These are phyloP conservation scores for Aspergillus quadricinctus DNA, from an alignment of 2,329 filamentous ascomycete genomes.

Conservation along the genomic window DNA sequence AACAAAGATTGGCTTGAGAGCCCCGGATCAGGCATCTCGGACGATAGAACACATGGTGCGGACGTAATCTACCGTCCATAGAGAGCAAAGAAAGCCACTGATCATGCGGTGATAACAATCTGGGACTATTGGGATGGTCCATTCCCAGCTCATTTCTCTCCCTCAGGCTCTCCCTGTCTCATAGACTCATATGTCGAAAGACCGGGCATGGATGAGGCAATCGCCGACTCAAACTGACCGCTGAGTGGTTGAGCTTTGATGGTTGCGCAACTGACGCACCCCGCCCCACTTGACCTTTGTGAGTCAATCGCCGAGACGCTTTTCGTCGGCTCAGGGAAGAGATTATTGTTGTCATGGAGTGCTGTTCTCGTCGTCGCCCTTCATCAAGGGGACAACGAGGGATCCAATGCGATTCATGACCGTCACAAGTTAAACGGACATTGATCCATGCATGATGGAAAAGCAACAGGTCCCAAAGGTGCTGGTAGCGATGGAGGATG, in stretches of 20 bases:
- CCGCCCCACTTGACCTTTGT: conserved; percentile 17
- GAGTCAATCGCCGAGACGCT: conserved; percentile 10
- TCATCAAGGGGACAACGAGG: background rate
- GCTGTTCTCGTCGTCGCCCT: conserved; percentile 6
- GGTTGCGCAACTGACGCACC: conserved; percentile 10
- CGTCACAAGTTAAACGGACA: background rate
- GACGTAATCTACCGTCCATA: background rate
- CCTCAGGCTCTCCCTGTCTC: background rate
- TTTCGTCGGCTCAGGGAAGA: conserved; percentile 18
- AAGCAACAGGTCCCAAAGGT: background rate
- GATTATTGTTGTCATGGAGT: background rate
- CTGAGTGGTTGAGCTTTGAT: background rate
- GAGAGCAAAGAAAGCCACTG: background rate
- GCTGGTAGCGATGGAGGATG: conserved; percentile 14
- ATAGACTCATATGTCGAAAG: background rate
- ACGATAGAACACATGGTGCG: background rate
- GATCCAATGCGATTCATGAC: background rate
- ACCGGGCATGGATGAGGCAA: background rate
- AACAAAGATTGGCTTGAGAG: background rate
- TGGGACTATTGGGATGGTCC: background rate
- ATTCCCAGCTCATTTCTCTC: background rate
- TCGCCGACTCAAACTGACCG: background rate
- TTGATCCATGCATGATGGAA: background rate
- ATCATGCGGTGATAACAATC: conserved; percentile 5
- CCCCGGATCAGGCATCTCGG: background rate